Evolutionary conservation across 2,329 filamentous ascomycete genomes (phyloP).

Genomic region (Fusarium poae): DNA sequence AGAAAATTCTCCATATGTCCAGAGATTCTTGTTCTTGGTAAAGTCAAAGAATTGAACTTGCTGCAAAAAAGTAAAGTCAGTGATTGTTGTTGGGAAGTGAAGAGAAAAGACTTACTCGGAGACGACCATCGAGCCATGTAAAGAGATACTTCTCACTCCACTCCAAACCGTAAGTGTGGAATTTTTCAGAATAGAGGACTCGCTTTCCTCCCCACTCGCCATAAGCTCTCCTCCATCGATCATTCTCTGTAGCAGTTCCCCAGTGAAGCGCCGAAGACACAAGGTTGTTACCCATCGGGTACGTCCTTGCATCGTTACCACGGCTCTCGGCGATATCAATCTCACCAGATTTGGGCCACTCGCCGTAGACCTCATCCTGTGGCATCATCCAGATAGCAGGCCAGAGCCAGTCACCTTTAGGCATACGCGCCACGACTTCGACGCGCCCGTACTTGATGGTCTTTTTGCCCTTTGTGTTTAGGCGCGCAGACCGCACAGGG

Average conservation of each 20-base stretch:
- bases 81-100: neutral
- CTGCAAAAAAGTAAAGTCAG: constrained; percentile 18
- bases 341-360: constrained; percentile 65
- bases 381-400: constrained; percentile 63
- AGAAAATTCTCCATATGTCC: constrained; percentile 56
- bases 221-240: constrained; percentile 52
- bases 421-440: constrained; percentile 66
- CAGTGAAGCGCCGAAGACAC: constrained; percentile 61
- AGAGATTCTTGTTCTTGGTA: constrained; percentile 51
- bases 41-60: constrained; percentile 51
- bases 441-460: constrained; percentile 64
- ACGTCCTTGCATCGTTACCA: constrained; percentile 58
- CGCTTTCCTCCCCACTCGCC: constrained; percentile 51
- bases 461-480: constrained; percentile 59
- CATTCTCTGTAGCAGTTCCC: constrained; percentile 51
- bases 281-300: constrained; percentile 54
- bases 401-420: constrained; percentile 68
- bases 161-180: constrained; percentile 65
- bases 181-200: constrained; percentile 55
- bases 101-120: constrained; percentile 51
- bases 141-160: constrained; percentile 66
- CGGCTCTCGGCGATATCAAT: constrained; percentile 66
- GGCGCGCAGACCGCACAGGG: constrained; percentile 62
- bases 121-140: constrained; percentile 62
- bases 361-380: constrained; percentile 60